Conservation (phyloP, 176 grass and related monocot species). For the Rhynchospora tenuis region DNA sequence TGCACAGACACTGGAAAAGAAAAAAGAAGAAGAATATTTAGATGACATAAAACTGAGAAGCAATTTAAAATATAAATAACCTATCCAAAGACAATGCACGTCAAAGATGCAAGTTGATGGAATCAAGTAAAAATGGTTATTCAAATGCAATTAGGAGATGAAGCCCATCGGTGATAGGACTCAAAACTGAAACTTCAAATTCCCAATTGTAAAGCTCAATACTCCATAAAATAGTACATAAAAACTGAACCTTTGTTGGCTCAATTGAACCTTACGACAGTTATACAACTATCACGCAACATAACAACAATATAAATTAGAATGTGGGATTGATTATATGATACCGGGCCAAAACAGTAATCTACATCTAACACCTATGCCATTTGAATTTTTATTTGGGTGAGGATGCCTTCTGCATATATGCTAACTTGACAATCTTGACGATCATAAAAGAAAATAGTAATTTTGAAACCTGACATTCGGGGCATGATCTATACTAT, state of each 20-base stretch:
- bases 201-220: not conserved
- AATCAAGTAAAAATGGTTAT: not conserved
- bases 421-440: too few species aligned
- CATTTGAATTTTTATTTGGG: not conserved
- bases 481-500: too few species aligned
- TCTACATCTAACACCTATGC: not conserved
- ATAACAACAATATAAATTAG: not conserved
- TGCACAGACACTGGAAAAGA: constrained; percentile 80
- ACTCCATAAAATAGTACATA: not conserved
- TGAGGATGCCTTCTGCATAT: too few species aligned
- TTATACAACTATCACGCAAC: not conserved
- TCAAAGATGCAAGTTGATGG: not conserved
- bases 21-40: constrained; percentile 28
- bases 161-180: not conserved
- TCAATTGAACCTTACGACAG: not conserved
- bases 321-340: not conserved
- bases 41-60: constrained; percentile 20
- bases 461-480: too few species aligned
- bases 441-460: too few species aligned
- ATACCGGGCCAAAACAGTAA: not conserved
- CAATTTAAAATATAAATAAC: constrained; percentile 3
- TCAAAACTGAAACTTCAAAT: not conserved
- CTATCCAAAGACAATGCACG: not conserved
- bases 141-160: not conserved
- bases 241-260: not conserved